Conservation (phyloP, 257 asterid species). For the Gentiana dahurica region DNA sequence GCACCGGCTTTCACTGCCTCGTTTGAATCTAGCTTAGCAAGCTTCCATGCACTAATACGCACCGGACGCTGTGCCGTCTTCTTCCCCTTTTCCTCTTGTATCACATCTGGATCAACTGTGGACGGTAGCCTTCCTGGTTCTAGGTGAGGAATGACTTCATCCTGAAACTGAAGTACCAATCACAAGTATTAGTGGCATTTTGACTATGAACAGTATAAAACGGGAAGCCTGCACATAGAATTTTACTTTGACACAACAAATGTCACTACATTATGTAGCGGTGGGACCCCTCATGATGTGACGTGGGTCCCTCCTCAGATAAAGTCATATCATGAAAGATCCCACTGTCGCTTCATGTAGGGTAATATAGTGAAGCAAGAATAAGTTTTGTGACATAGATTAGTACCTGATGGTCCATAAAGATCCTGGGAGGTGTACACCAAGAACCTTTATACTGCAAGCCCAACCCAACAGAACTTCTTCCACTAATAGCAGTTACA, state of each 20-base stretch:
- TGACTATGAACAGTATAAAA: too few relatives aligned
- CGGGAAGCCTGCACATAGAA: too few relatives aligned
- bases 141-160: slow-evolving; percentile 79
- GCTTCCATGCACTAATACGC: slow-evolving; percentile 93
- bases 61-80: slow-evolving; percentile 55
- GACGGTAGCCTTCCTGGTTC: slow-evolving; percentile 92
- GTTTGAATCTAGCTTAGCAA: slow-evolving; percentile 68
- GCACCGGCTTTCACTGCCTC: slow-evolving; percentile 94
- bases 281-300: too few relatives aligned
- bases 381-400: neutral
- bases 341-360: too few relatives aligned
- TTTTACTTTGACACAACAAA: too few relatives aligned
- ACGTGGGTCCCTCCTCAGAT: too few relatives aligned
- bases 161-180: slow-evolving; percentile 30
- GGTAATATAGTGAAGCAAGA: too few relatives aligned
- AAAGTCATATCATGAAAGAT: too few relatives aligned
- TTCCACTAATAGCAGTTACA: slow-evolving; percentile 83
- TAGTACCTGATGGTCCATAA: slow-evolving; percentile 90
- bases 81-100: slow-evolving; percentile 54
- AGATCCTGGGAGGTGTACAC: slow-evolving; percentile 98
- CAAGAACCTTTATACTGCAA: slow-evolving; percentile 90
- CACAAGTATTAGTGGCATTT: neutral
- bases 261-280: too few relatives aligned
- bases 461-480: slow-evolving; percentile 93
- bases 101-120: slow-evolving; percentile 77